Base-by-base conservation (phyloP, 2,329 filamentous ascomycete genomes). In the Colletotrichum truncatum region DNA sequence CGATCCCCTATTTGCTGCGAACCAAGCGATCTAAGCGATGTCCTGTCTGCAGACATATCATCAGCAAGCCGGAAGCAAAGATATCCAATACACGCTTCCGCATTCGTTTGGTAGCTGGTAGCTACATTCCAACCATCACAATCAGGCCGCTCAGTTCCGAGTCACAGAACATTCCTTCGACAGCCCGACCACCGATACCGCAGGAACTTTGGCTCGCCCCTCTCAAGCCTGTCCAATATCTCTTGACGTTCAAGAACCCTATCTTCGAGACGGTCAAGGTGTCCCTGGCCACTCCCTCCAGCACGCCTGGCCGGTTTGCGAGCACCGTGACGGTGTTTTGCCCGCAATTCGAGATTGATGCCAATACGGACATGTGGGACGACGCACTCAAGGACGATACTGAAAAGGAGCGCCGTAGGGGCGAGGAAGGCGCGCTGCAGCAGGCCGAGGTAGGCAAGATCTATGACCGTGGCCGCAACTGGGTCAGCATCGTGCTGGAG, bases 1-100 rank as follows among this genome's bases (percentile, higher is more conserved):
- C 96, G 0, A 86, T 94, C 12, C 91, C 94, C 0, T 91, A 92
- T 14, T 86, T 97, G 2, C 87, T 99, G 12, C 91, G 93, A 61
- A 97, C 95, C 0, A 98, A 98, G 75, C 91, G 95, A 36, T 94
- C 93, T 18, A 98, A 98, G 80, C 93, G 96, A 46, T 99, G 96
- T 78, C 91, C 93, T 53, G 87, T 91, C 10, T 99, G 96, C 79
- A 91, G 96, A 11, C 95, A 98, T 80, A 98, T 98, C 74, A 91
- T 99, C 71, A 92, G 93, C 67, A 97, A 97, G 76, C 96, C 95
- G 12, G 96, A 99, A 78, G 88, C 90, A 64, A 99, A 98, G 78
- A 90, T 97, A 30, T 89, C 89, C 48, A 95, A 92, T 55, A 96
- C 92, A 6, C 91, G 94, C 28, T 98, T 96, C 85, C 92, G 95